Evolutionary conservation across 176 grass and related monocot species (phyloP).

Genomic region (Tillandsia leiboldiana): DNA sequence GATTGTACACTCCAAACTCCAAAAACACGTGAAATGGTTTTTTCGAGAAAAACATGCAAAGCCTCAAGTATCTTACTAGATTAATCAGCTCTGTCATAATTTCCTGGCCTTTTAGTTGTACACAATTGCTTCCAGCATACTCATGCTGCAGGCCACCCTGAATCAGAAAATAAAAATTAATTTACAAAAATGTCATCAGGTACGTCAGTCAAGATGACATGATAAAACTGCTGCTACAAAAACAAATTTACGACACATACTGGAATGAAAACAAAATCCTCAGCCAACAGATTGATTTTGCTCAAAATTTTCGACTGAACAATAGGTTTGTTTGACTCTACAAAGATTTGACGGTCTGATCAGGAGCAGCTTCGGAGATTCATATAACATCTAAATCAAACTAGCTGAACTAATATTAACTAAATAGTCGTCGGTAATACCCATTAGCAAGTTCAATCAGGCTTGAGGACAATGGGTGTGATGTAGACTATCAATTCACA

Average conservation of each 20-base stretch:
- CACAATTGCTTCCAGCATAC: slow-evolving; percentile 61
- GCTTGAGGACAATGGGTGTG: no score
- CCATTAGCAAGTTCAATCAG: no score
- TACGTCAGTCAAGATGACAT: background rate
- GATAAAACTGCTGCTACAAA: background rate
- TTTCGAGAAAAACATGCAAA: slow-evolving; percentile 90
- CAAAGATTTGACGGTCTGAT: background rate
- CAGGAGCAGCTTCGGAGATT: background rate
- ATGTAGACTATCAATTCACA: no score
- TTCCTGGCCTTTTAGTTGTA: slow-evolving; percentile 58
- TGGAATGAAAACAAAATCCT: background rate
- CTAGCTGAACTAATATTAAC: no score
- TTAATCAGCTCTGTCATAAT: slow-evolving; percentile 39
- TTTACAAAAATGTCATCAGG: slow-evolving; percentile 2
- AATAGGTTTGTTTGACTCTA: background rate
- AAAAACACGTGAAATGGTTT: slow-evolving; percentile 66
- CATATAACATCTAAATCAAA: background rate
- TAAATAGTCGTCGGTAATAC: no score
- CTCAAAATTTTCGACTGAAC: background rate
- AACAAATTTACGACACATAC: background rate
- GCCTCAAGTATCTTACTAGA: slow-evolving; percentile 59
- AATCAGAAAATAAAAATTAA: slow-evolving; percentile 6
- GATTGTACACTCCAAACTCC: slow-evolving; percentile 54
- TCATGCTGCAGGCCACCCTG: slow-evolving; percentile 62
- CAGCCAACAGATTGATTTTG: background rate